phyloP scores from a whole-genome alignment of 176 grass and related monocot genomes.

The Avena insularis region DNA sequence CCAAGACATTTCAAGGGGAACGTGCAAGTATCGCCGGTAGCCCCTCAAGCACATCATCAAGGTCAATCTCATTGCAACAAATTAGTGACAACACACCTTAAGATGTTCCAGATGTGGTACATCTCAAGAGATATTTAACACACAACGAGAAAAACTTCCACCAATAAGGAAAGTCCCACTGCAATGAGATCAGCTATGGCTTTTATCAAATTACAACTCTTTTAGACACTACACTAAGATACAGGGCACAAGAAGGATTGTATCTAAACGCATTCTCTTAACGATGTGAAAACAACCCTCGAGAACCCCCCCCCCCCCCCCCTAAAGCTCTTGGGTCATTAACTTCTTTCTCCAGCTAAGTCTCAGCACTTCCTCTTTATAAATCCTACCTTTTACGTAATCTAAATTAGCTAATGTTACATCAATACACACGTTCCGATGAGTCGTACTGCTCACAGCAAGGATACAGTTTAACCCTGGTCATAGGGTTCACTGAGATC shows the following conservation, averaged over 20 bases:
- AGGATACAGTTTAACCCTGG: not conserved
- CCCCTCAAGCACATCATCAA: too few species aligned
- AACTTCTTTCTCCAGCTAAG: not conserved
- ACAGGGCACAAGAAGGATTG: not conserved
- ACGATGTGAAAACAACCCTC: not conserved
- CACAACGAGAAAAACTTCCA: not conserved
- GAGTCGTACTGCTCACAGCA: not conserved
- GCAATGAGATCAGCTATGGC: not conserved
- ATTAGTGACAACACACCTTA: not conserved
- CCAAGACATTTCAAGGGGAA: too few species aligned
- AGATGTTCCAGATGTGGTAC: not conserved
- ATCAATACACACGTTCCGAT: not conserved
- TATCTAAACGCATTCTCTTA: not conserved
- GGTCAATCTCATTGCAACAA: too few species aligned
- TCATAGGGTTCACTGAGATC: not conserved
- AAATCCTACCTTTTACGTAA: constrained; percentile 8
- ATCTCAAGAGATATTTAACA: not conserved
- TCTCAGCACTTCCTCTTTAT: not conserved
- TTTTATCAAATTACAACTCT: not conserved
- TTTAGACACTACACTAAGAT: not conserved
- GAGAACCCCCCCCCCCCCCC: too few species aligned
- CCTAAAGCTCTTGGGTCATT: not conserved
- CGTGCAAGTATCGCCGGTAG: too few species aligned
- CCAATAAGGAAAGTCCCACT: not conserved
- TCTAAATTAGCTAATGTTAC: constrained; percentile 37